phyloP scores from a whole-genome alignment of 2,329 filamentous ascomycete genomes.

The Sarocladium strictum region DNA sequence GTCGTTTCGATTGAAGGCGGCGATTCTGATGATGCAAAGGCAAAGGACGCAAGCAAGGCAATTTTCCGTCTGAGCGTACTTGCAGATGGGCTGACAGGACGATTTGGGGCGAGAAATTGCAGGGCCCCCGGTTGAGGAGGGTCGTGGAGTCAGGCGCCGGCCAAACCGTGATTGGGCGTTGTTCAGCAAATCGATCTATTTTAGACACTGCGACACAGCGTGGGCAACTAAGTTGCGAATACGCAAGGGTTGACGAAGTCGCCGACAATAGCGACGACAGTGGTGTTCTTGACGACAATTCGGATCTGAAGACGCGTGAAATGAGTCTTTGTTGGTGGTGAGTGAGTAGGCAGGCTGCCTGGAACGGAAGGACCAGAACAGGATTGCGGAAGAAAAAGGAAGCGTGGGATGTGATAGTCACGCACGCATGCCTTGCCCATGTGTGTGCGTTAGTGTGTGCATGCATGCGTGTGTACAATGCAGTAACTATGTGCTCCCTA shows the following conservation, averaged over 20 bases:
- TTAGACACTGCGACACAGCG: neutral
- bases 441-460: neutral
- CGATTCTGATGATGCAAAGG: neutral
- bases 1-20: neutral
- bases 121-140: conserved; percentile 3
- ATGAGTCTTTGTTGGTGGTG: neutral
- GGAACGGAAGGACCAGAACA: neutral
- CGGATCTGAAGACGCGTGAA: neutral
- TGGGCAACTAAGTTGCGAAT: neutral
- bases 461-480: neutral
- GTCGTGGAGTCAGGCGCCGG: conserved; percentile 1
- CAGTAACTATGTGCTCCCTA: neutral
- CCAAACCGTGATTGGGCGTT: neutral
- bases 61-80: neutral
- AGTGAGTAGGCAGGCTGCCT: neutral
- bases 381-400: neutral
- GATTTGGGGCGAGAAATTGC: conserved; percentile 1
- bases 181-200: conserved; percentile 1
- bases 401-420: neutral
- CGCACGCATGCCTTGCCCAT: neutral
- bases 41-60: neutral
- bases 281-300: too few relatives aligned
- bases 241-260: too few relatives aligned
- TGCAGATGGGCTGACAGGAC: neutral
- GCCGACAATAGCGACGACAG: too few relatives aligned